Conservation (phyloP, 345 rosid genomes). For the Populus alba region DNA sequence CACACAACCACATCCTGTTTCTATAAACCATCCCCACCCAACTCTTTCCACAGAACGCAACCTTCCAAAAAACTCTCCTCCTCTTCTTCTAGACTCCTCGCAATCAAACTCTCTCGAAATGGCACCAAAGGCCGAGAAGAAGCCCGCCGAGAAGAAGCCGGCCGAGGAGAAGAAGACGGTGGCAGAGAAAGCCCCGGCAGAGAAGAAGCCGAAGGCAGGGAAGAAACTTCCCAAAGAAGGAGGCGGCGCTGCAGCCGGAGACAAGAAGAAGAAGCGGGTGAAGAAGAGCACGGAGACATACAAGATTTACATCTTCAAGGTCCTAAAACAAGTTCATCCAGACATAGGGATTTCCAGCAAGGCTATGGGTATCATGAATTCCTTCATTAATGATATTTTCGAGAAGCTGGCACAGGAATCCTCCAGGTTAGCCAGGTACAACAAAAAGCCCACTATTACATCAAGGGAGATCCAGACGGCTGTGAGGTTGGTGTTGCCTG, state of each 20-base stretch:
- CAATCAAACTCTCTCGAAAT: constrained; percentile 7
- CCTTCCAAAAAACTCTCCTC: background rate
- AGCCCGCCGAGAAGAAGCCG: constrained; percentile 55
- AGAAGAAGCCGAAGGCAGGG: constrained; percentile 79
- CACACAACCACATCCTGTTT: background rate
- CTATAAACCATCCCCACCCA: constrained; percentile 9
- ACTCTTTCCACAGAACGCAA: background rate
- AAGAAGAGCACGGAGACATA: constrained; percentile 73
- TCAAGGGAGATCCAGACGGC: constrained; percentile 64
- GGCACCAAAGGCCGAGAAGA: constrained; percentile 70
- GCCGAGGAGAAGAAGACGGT: constrained; percentile 55
- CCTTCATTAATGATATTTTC: constrained; percentile 65
- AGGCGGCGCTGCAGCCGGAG: constrained; percentile 33
- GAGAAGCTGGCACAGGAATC: constrained; percentile 73
- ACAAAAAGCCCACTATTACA: constrained; percentile 53
- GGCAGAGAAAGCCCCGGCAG: constrained; percentile 68
- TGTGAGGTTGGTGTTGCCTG: constrained; percentile 64
- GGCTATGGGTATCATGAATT: constrained; percentile 79
- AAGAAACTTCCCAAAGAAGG: constrained; percentile 78
- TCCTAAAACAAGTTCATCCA: constrained; percentile 54
- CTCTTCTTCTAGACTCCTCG: background rate
- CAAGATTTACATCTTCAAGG: constrained; percentile 83
- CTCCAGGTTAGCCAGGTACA: constrained; percentile 71
- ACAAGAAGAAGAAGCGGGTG: constrained; percentile 63
- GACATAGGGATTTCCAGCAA: constrained; percentile 61